Base-by-base conservation (phyloP, 352 stramenopile genomes). In the Globisporangium cederbergense region DNA sequence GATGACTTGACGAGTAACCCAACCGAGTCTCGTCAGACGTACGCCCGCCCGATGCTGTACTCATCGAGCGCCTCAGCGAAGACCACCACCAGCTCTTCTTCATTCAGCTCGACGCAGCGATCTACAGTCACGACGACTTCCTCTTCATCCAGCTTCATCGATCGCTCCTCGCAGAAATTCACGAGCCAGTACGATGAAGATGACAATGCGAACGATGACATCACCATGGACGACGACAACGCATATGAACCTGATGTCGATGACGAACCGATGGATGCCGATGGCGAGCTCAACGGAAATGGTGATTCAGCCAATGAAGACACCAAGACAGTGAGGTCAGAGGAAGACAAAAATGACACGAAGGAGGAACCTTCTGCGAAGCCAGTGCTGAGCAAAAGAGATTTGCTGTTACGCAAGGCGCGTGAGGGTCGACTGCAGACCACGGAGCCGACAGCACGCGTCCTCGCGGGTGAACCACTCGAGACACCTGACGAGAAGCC, bases 1-100 rank as follows among this genome's bases (percentile, higher is more conserved):
- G 81, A 91, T 32, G 86, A 95, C 52, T 65, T 95, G 20, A 93
- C 84, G 38, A 93, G 77, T 57, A 95, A 95, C 65, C 86, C 86
- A 34, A 93, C 78, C 3, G 80, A 93, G 67, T 75, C 80, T 7
- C 67, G 70, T 1, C 68, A 78, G 50, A 65, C 58, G 6, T 91
- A 89, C 69, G 70, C 72, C 2, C 71, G 74, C 8, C 81, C 86
- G 0, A 70, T 87, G 68, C 83, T 77, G 47, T 93, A 89, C 54
- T 83, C 77, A 43, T 76, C 78, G 0, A 72, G 76, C 1, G 74
- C 74, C 30, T 61, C 67, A 28, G 75, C 62, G 18, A 54, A 52
- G 2, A 68, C 71, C 32, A 71, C n/a, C 56, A 16, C 58, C n/a
- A 72, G 46, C 34, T 70, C 14, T 47, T 43, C 62, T 3, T 60